phyloP scores from a whole-genome alignment of 805 yeast genomes.

The Metschnikowia chrysomelidarum region DNA sequence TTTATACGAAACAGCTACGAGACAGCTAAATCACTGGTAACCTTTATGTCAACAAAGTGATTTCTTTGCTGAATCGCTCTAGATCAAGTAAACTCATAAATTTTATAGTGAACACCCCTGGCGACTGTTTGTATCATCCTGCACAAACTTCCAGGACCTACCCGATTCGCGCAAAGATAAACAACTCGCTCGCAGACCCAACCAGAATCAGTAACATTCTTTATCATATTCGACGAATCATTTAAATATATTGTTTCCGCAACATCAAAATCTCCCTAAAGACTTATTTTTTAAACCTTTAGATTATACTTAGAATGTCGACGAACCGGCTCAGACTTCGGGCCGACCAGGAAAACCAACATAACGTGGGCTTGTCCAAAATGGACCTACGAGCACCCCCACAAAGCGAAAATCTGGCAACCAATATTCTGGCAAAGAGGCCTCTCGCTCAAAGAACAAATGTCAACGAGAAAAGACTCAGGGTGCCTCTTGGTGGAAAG shows the following conservation, averaged over 20 bases:
- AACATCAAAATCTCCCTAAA: too few relatives aligned
- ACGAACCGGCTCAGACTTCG: constrained; percentile 7
- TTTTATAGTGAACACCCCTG: too few relatives aligned
- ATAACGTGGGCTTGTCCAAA: constrained; percentile 9
- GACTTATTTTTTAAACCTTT: too few relatives aligned
- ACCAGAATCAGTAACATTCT: too few relatives aligned
- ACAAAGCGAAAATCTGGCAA: constrained; percentile 7
- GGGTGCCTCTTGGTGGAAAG: constrained; percentile 40
- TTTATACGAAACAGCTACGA: too few relatives aligned
- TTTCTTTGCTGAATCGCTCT: too few relatives aligned
- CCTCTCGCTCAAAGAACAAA: constrained; percentile 8
- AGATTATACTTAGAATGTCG: constrained; percentile 5
- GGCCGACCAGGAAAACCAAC: constrained; percentile 17
- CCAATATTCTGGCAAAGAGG: constrained; percentile 6
- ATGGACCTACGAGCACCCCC: constrained; percentile 9
- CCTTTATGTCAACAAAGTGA: too few relatives aligned
- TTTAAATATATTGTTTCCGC: too few relatives aligned
- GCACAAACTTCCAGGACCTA: constrained; percentile 1
- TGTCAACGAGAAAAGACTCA: constrained; percentile 21
- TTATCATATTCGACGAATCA: too few relatives aligned
- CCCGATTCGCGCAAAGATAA: constrained; percentile 14
- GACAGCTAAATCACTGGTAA: too few relatives aligned
- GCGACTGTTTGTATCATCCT: too few relatives aligned
- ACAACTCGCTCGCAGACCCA: constrained; percentile 1
- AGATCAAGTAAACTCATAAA: too few relatives aligned